Conservation (phyloP, 345 rosid genomes). For the Salix dunnii region DNA sequence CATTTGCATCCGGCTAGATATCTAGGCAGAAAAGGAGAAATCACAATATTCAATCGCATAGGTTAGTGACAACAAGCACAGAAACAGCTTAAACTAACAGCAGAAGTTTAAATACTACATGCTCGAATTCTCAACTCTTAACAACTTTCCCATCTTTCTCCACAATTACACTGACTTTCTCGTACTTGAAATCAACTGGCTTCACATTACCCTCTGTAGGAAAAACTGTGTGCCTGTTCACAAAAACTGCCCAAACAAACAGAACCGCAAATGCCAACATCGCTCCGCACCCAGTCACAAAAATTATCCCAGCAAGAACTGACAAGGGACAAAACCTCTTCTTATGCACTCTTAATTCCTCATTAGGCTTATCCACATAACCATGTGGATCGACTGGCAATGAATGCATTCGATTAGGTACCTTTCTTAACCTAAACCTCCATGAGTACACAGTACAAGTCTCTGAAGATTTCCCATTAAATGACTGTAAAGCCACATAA, state of each 20-base stretch:
- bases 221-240: conserved; percentile 26
- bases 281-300: conserved; percentile 45
- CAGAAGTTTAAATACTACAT: neutral
- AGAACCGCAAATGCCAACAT: conserved; percentile 35
- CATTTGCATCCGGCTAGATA: neutral
- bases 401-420: conserved; percentile 45
- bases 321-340: conserved; percentile 30
- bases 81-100: conserved; percentile 7
- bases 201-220: conserved; percentile 10
- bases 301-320: conserved; percentile 42
- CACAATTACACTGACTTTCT: conserved; percentile 34
- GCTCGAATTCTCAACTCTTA: conserved; percentile 14
- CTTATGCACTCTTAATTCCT: conserved; percentile 10
- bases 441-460: conserved; percentile 40
- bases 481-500: conserved; percentile 36
- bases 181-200: conserved; percentile 38
- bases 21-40: neutral
- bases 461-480: conserved; percentile 25
- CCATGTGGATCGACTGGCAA: conserved; percentile 38
- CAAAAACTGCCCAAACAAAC: conserved; percentile 36
- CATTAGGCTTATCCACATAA: conserved; percentile 6
- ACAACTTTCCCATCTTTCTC: conserved; percentile 20
- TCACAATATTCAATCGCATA: neutral
- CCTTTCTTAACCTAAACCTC: conserved; percentile 39
- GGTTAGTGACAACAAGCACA: neutral